Evolutionary conservation across 78 protist species (phyloP), one percentile per base, ranked within the genome.

Genomic region (Isochrysis galbana): DNA sequence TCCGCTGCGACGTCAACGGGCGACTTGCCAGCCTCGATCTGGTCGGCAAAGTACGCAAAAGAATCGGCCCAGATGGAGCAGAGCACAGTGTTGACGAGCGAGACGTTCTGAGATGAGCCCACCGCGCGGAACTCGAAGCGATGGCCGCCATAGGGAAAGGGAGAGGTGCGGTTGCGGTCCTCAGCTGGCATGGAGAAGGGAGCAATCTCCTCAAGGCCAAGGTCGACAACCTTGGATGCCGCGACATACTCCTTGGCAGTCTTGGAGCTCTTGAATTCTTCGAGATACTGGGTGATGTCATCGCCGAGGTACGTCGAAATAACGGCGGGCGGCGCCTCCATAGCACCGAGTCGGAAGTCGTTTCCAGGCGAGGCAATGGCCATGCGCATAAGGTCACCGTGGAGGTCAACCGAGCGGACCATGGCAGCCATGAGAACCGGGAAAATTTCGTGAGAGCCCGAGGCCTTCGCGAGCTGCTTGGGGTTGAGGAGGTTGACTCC

Each of bases 311-410:
- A 97, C 77, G 97, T 94, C n/a, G 98, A 96, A 89, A 98, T 94
- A 91, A 98, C 97, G 26, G 98, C 97, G 36, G 99, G 99, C 51
- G 99, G 99, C 4, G 99, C 99, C 92, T 98, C 99, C 90, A 91
- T 82, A 47, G 97, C 98, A 47, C 99, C 99, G 55, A 98, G 96
- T 69, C 99, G 96, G 91, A 93, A 96, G 89, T 98, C 99, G 93
- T 98, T 97, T 61, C 98, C 93, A 26, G 94, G 91, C 42, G 90
- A 47, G 3, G 94, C 95, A 84, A 91, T 74, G 26, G 95, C 69
- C 22, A 42, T 41, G 70, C 93, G 93, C 90, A 94, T 39, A 55
- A 93, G 91, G 89, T 97, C 99, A 19, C 95, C 96, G 87, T 97
- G 86, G 55, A 51, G 47, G 89, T 72, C 72, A 45, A 90, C 90